Evolutionary conservation across 768 basidiomycete genomes (phyloP).

Genomic region (Russula sp.): DNA sequence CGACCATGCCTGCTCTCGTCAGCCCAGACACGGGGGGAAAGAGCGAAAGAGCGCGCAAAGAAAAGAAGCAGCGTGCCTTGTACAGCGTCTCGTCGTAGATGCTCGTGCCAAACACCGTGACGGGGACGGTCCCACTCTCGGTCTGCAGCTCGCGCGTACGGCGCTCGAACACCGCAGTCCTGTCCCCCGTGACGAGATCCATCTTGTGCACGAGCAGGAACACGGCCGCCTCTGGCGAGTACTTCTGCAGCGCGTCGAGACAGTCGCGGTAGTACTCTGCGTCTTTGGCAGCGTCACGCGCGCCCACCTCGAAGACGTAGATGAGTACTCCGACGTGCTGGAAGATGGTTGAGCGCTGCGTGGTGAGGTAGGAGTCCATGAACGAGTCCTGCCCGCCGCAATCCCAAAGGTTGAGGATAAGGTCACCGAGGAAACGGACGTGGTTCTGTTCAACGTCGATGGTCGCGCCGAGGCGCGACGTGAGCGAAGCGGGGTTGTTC

Average conservation of each 20-base stretch:
- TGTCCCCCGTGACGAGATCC: constrained; percentile 78
- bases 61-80: constrained; percentile 47
- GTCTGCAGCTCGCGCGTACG: constrained; percentile 69
- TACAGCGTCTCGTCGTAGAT: constrained; percentile 98
- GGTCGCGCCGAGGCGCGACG: constrained; percentile 88
- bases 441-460: constrained; percentile 98
- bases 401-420: constrained; percentile 97
- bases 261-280: constrained; percentile 90
- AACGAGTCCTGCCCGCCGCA: constrained; percentile 98
- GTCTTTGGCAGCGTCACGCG: constrained; percentile 78
- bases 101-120: constrained; percentile 86
- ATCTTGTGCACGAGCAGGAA: constrained; percentile 97
- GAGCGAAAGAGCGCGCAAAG: background rate
- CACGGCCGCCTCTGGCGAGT: constrained; percentile 75
- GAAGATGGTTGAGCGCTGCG: constrained; percentile 92
- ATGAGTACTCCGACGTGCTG: constrained; percentile 95
- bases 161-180: constrained; percentile 54
- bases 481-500: constrained; percentile 90
- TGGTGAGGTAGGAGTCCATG: constrained; percentile 93
- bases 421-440: constrained; percentile 92
- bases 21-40: constrained; percentile 2
- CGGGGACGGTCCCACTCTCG: constrained; percentile 51
- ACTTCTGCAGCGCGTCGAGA: constrained; percentile 71
- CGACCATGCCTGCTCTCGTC: constrained; percentile 80
- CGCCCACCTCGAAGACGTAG: constrained; percentile 96